phyloP scores from a whole-genome alignment of 1,139 yeast species.

The Nakaseomyces bracarensis region DNA sequence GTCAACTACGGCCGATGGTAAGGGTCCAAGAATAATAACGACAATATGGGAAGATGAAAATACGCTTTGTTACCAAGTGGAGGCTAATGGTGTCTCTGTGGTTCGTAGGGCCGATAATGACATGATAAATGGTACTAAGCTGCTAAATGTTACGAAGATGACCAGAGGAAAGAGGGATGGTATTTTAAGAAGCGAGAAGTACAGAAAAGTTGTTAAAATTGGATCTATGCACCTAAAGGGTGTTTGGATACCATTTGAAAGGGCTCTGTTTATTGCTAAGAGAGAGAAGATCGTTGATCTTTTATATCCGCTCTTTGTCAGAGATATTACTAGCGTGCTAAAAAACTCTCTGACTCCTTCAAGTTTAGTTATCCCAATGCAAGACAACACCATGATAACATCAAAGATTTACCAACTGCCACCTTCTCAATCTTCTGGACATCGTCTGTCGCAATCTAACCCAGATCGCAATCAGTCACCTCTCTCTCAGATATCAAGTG shows the following conservation, averaged over 20 bases:
- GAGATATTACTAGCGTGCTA: slow-evolving; percentile 38
- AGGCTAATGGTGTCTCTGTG: slow-evolving; percentile 82
- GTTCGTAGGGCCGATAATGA: slow-evolving; percentile 89
- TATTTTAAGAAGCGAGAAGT: slow-evolving; percentile 77
- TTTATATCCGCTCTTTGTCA: slow-evolving; percentile 79
- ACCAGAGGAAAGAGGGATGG: slow-evolving; percentile 96
- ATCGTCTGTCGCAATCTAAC: not conserved
- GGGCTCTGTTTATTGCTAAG: slow-evolving; percentile 87
- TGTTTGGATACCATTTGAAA: slow-evolving; percentile 94
- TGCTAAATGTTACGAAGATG: slow-evolving; percentile 88
- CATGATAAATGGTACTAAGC: slow-evolving; percentile 91
- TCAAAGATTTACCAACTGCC: slow-evolving; percentile 4
- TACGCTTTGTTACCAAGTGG: slow-evolving; percentile 90
- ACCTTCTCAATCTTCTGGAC: not conserved
- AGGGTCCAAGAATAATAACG: slow-evolving; percentile 78
- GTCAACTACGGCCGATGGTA: slow-evolving; percentile 1
- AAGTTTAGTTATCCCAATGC: slow-evolving; percentile 4
- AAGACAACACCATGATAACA: slow-evolving; percentile 4
- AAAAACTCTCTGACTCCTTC: slow-evolving; percentile 5
- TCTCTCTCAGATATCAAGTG: not conserved
- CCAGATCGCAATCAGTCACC: slow-evolving; percentile 4
- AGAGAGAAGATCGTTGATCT: slow-evolving; percentile 80
- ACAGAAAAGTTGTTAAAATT: slow-evolving; percentile 85
- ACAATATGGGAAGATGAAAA: slow-evolving; percentile 98
- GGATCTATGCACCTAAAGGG: slow-evolving; percentile 98